Evolutionary conservation across 192 early-diverging fungal species (phyloP), one percentile per base, ranked within the genome.

Genomic region (Dissophora ornata): DNA sequence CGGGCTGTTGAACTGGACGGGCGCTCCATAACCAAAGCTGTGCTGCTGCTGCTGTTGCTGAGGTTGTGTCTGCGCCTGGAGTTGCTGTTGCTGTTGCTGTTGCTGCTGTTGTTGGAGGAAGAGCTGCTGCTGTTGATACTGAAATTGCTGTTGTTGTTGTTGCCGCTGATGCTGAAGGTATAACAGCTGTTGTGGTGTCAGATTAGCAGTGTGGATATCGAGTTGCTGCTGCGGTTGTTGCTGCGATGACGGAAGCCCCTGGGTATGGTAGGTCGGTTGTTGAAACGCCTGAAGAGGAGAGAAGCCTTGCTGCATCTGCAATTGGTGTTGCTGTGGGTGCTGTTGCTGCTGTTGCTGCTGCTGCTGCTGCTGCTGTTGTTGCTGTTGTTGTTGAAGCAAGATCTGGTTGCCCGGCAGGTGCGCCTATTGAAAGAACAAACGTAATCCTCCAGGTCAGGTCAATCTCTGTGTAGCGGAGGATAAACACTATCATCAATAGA

Each of bases 131-230:
- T 67, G 64, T 29, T 69, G 66, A 19, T 69, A 56, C 16, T 60
- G 57, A 4, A 53, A 32, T 44, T 40, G 56, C 13, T 40, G 30
- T 3, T 44, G 50, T 30, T 58, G 56, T 36, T 51, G 49, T 46
- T 65, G 62, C 5, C 54, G 70, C 47, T 74, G n/a, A n/a, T n/a
- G 70, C 32, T 57, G 70, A 11, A 59, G 25, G 24, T 55, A 70
- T 33, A 62, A 53, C 11, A 56, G 69, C 6, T 71, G 60, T 18
- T 62, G 60, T 3, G 52, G 68, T 21, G 59, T 70, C 18, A 70
- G 44, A 18, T 40, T 63, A 2, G 63, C 41, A 11, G 69, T 30
- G 29, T 56, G 60, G 12, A 63, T 21, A 47, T 62, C 30, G 38
- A 60, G 40, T 44, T 62, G 68, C 22, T 70, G 68, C 10, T 48